Conservation (phyloP, 2,329 filamentous ascomycete genomes). For the Plectosphaerella cucumerina region DNA sequence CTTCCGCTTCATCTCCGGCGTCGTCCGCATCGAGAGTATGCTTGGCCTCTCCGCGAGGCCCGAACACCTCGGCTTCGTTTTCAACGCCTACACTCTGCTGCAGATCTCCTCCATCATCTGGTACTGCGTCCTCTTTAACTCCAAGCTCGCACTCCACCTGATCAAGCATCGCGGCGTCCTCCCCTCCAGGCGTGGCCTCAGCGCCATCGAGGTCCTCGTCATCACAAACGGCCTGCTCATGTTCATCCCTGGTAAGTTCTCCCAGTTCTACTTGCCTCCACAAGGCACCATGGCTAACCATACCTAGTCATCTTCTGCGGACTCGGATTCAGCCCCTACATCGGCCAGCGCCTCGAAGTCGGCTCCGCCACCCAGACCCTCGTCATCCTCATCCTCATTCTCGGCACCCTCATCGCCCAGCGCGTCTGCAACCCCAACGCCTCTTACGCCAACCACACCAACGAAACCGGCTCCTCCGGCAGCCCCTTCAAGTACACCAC, state of each 20-base stretch:
- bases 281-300: no score
- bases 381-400: slow-evolving; percentile 46
- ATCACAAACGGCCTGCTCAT: slow-evolving; percentile 54
- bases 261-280: no score
- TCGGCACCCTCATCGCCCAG: slow-evolving; percentile 48
- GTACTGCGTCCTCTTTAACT: slow-evolving; percentile 53
- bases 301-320: slow-evolving; percentile 44
- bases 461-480: slow-evolving; percentile 8
- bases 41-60: slow-evolving; percentile 11
- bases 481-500: slow-evolving; percentile 8
- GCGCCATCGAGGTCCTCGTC: slow-evolving; percentile 49
- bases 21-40: slow-evolving; percentile 30
- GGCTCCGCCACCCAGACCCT: slow-evolving; percentile 45
- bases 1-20: slow-evolving; percentile 27
- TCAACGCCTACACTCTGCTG: slow-evolving; percentile 21
- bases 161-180: slow-evolving; percentile 42
- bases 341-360: slow-evolving; percentile 38
- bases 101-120: slow-evolving; percentile 41
- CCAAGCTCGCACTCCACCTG: slow-evolving; percentile 45
- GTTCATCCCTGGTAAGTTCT: slow-evolving; percentile 44
- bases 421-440: slow-evolving; percentile 27
- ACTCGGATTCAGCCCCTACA: slow-evolving; percentile 35
- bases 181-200: slow-evolving; percentile 34
- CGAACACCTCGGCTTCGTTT: slow-evolving; percentile 11
- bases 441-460: slow-evolving; percentile 7